Conservation (phyloP, 2,329 filamentous ascomycete genomes). For the Xylariales sp. region DNA sequence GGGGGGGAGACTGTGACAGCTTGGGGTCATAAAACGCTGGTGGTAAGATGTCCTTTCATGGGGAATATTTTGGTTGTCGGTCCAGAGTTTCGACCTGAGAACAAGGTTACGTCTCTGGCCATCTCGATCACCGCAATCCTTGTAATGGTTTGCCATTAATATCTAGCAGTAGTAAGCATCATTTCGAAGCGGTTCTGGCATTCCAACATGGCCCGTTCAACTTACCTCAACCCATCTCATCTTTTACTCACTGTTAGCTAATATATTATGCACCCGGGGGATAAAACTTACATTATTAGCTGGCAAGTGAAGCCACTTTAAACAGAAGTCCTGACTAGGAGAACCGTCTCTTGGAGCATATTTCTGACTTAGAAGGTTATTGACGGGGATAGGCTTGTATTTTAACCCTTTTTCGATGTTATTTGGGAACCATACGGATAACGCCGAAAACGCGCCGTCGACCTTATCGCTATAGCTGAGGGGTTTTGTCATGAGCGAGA, state of each 20-base stretch:
- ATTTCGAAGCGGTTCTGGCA: neutral
- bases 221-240: conserved; percentile 19
- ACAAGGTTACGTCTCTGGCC: neutral
- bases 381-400: neutral
- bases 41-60: too few species aligned
- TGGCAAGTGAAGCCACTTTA: conserved; percentile 4
- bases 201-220: neutral
- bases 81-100: conserved; percentile 3
- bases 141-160: conserved; percentile 9
- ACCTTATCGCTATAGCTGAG: neutral
- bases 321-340: too few species aligned
- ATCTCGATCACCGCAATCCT: neutral
- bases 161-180: neutral
- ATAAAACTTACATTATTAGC: conserved; percentile 16
- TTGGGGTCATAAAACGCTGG: too few species aligned
- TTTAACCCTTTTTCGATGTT: neutral
- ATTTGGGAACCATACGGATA: neutral
- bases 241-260: neutral
- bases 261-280: neutral
- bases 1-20: too few species aligned
- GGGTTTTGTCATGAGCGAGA: too few species aligned
- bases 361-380: neutral
- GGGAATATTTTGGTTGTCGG: too few species aligned
- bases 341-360: neutral
- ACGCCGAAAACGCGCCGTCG: neutral